Evolutionary conservation across 371 early-diverging fungal species (phyloP).

Genomic region (Mortierella sp.): DNA sequence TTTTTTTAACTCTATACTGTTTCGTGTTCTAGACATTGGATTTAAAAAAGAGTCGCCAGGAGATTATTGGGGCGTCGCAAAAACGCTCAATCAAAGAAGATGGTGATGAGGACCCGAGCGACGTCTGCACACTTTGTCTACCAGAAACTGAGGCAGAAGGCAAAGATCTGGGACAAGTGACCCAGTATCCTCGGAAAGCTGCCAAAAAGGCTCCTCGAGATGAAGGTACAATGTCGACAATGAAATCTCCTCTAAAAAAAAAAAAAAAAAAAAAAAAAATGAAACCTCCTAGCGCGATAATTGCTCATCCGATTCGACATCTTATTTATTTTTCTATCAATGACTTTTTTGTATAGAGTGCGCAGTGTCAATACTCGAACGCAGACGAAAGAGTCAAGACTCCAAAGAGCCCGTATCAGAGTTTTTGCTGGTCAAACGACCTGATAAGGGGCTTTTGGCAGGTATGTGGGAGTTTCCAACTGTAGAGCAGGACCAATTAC

Average conservation of each 20-base stretch:
- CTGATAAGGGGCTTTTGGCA: constrained; percentile 77
- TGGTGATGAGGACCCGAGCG: constrained; percentile 2
- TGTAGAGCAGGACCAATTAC: constrained; percentile 58
- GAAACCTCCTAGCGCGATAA: too few species aligned
- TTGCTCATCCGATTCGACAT: too few species aligned
- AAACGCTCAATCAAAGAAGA: constrained; percentile 2
- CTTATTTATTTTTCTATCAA: too few species aligned
- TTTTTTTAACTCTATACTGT: neutral
- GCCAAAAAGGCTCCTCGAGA: constrained; percentile 73
- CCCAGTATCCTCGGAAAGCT: constrained; percentile 74
- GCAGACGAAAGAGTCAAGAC: constrained; percentile 12
- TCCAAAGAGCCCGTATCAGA: constrained; percentile 28
- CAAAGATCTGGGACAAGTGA: constrained; percentile 45
- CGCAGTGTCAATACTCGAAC: constrained; percentile 71
- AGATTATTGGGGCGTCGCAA: constrained; percentile 21
- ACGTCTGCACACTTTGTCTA: constrained; percentile 37
- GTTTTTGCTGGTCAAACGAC: constrained; percentile 70
- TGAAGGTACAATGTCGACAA: constrained; percentile 63
- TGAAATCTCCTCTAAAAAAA: too few species aligned
- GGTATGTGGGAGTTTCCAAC: constrained; percentile 88
- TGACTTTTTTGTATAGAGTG: constrained; percentile 58
- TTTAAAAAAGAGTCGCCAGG: constrained; percentile 43
- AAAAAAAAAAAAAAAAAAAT: too few species aligned
- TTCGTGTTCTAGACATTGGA: constrained; percentile 17
- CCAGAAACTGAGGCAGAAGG: constrained; percentile 25